These are phyloP conservation scores for Pinus tabuliformis DNA, from an alignment of 75 land plant species.

Conservation along the genomic window DNA sequence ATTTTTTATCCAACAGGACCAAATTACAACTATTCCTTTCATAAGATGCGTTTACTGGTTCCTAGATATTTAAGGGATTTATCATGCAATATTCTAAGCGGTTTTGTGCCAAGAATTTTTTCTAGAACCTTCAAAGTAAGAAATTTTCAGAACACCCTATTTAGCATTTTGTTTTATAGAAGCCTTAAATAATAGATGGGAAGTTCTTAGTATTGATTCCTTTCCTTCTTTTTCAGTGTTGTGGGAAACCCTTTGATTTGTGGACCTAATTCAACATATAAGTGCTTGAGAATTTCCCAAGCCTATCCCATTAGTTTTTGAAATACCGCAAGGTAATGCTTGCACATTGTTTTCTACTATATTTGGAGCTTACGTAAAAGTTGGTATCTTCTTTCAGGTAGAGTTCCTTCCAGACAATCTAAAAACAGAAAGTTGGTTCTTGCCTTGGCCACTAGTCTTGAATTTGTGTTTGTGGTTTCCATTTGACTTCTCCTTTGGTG, in stretches of 20 bases:
- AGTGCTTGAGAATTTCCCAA: conserved; percentile 29
- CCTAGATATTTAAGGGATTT: conserved; percentile 60
- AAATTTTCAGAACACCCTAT: too few species aligned
- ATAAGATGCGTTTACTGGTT: too few species aligned
- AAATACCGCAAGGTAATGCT: conserved; percentile 10
- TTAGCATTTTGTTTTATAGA: too few species aligned
- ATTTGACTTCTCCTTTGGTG: conserved; percentile 50
- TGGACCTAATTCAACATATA: conserved; percentile 17
- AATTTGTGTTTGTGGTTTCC: conserved; percentile 28
- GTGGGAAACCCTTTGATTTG: conserved; percentile 76
- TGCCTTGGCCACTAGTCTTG: conserved; percentile 29
- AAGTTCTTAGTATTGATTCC: conserved; percentile 21
- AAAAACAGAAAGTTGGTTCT: conserved; percentile 19
- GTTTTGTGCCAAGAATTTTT: conserved; percentile 56
- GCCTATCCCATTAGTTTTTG: conserved; percentile 11
- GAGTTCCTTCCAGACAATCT: conserved; percentile 13
- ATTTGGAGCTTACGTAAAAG: not conserved
- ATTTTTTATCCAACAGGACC: too few species aligned
- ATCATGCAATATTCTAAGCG: conserved; percentile 83
- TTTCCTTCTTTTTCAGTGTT: conserved; percentile 34
- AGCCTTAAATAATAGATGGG: too few species aligned
- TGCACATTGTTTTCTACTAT: not conserved
- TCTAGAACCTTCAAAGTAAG: too few species aligned
- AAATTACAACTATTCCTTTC: too few species aligned
- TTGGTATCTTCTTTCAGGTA: conserved; percentile 18